Conservation (phyloP, 2,329 filamentous ascomycete genomes). For the Aspergillus felis region DNA sequence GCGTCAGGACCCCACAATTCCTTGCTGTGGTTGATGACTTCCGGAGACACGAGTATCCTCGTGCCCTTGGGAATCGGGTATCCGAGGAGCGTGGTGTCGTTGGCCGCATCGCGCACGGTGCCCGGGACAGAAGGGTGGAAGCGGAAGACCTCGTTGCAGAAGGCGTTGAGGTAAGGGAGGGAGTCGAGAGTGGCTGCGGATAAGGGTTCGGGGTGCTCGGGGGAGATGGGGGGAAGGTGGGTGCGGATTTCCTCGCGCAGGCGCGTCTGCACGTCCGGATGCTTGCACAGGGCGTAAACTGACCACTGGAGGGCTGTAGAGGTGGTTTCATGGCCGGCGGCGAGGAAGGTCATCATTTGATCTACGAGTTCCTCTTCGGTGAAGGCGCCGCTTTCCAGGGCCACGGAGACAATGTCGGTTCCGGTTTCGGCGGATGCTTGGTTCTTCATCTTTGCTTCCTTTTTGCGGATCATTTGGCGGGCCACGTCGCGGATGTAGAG, state of each 20-base stretch:
- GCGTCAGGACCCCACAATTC: conserved; percentile 75
- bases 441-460: conserved; percentile 54
- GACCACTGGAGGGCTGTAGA: conserved; percentile 73
- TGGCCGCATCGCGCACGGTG: conserved; percentile 62
- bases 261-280: conserved; percentile 61
- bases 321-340: conserved; percentile 77
- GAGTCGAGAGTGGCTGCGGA: conserved; percentile 60
- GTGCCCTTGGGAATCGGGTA: conserved; percentile 67
- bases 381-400: conserved; percentile 71
- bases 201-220: conserved; percentile 61
- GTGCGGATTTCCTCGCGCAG: conserved; percentile 66
- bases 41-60: conserved; percentile 59
- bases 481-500: conserved; percentile 62
- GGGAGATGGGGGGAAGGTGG: conserved; percentile 52
- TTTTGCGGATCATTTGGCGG: conserved; percentile 64
- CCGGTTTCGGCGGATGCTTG: conserved; percentile 33
- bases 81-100: conserved; percentile 64
- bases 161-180: conserved; percentile 74
- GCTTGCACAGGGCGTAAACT: conserved; percentile 62
- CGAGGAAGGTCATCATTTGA: conserved; percentile 87
- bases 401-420: conserved; percentile 75
- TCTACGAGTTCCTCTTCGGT: conserved; percentile 76
- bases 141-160: conserved; percentile 73
- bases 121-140: conserved; percentile 67
- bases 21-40: conserved; percentile 66